These are phyloP conservation scores for Naganishia vishniacii DNA, from an alignment of 768 basidiomycete species.

Conservation along the genomic window DNA sequence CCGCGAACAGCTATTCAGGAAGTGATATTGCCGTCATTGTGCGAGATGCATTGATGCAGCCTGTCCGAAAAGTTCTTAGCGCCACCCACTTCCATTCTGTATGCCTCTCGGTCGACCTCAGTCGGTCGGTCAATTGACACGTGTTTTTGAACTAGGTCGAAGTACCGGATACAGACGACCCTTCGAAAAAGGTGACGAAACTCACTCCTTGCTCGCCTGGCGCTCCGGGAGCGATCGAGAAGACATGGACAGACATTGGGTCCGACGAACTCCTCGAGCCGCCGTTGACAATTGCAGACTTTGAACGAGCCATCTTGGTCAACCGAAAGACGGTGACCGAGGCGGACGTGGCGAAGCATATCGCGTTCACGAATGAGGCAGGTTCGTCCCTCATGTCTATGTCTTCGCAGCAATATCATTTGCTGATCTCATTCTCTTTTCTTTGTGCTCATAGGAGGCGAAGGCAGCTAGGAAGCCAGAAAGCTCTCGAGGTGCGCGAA, in stretches of 20 bases:
- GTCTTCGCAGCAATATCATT: no score
- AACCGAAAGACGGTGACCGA: slow-evolving; percentile 83
- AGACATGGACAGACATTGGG: slow-evolving; percentile 79
- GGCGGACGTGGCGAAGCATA: slow-evolving; percentile 67
- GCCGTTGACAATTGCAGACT: slow-evolving; percentile 68
- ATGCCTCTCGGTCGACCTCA: slow-evolving; percentile 47
- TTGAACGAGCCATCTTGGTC: slow-evolving; percentile 69
- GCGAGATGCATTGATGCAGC: slow-evolving; percentile 96
- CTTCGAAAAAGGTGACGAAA: slow-evolving; percentile 50
- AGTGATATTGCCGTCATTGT: slow-evolving; percentile 92
- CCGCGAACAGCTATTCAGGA: slow-evolving; percentile 65
- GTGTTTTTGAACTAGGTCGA: slow-evolving; percentile 34
- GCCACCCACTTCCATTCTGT: slow-evolving; percentile 86
- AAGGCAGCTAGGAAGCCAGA: not conserved
- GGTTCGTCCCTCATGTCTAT: slow-evolving; percentile 36
- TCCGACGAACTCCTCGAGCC: slow-evolving; percentile 89
- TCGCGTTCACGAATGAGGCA: slow-evolving; percentile 51
- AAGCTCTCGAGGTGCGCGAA: no score
- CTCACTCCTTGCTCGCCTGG: slow-evolving; percentile 97
- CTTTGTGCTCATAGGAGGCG: not conserved
- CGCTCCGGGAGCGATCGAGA: slow-evolving; percentile 75
- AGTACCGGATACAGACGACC: slow-evolving; percentile 38
- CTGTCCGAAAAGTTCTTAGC: slow-evolving; percentile 87
- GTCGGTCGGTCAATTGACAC: slow-evolving; percentile 30
- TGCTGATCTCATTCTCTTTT: not conserved